Conservation (phyloP, 441 rosid genomes). For the Brassica balearica region DNA sequence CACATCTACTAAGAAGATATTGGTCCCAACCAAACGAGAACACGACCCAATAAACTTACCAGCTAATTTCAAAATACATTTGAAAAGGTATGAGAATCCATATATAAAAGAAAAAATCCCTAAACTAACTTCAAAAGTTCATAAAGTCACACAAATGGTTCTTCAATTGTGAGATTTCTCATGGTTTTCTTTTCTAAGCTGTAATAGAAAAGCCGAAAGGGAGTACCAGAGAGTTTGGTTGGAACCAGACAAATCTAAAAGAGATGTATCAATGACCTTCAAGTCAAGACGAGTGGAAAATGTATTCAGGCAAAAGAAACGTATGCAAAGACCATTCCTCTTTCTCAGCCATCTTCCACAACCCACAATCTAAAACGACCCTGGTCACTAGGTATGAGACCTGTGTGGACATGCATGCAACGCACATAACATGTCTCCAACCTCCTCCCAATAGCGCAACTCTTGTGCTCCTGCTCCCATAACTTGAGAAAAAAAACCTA, state of each 20-base stretch:
- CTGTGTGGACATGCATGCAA: not conserved
- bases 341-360: slow-evolving; percentile 17
- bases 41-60: not conserved
- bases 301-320: not conserved
- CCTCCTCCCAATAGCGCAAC: slow-evolving; percentile 12
- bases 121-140: slow-evolving; percentile 8
- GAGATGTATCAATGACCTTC: not conserved
- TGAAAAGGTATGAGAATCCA: not conserved
- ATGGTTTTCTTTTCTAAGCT: slow-evolving; percentile 9
- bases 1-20: not conserved
- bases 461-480: not conserved
- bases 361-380: slow-evolving; percentile 29
- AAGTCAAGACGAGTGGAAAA: not conserved
- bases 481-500: no score
- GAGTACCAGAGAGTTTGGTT: not conserved
- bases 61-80: not conserved
- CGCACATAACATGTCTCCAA: slow-evolving; percentile 21
- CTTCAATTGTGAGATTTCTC: slow-evolving; percentile 9
- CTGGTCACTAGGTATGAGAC: not conserved
- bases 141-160: not conserved
- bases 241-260: slow-evolving; percentile 11
- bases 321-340: slow-evolving; percentile 20
- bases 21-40: not conserved
- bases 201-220: slow-evolving; percentile 12
- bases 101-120: not conserved